Conservation (phyloP, 345 rosid genomes). For the Euphorbia pulcherrima region DNA sequence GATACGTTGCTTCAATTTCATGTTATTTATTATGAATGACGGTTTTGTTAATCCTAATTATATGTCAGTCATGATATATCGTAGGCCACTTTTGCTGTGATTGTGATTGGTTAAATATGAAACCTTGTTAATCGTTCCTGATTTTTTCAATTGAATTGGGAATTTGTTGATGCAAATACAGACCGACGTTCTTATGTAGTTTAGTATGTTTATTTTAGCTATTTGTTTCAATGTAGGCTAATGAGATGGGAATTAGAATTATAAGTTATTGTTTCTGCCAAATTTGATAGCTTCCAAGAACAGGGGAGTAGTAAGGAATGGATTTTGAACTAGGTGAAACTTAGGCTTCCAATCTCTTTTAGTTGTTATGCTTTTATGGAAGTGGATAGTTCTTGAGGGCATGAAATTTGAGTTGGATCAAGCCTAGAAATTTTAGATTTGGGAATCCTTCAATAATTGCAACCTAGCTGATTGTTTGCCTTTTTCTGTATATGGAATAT, state of each 20-base stretch:
- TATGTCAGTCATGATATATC: neutral
- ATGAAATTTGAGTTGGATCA: neutral
- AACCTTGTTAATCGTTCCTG: neutral
- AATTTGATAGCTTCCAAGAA: neutral
- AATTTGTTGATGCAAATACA: neutral
- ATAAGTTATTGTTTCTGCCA: neutral
- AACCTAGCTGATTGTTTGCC: neutral
- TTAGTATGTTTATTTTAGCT: neutral
- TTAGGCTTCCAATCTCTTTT: neutral
- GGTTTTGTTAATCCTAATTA: neutral
- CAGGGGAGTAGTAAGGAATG: neutral
- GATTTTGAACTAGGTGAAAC: neutral
- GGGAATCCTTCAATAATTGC: neutral
- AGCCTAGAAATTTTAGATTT: neutral
- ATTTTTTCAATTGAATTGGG: neutral
- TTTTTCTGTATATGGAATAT: no score
- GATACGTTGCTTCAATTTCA: conserved; percentile 3
- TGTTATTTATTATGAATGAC: neutral
- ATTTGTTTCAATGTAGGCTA: neutral
- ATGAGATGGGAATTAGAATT: neutral
- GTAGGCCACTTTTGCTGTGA: neutral
- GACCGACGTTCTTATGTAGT: neutral
- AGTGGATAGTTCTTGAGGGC: neutral
- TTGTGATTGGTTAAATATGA: neutral
- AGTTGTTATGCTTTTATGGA: neutral